Percentiles rank a stretch among this genome's conserved stretches.
Evolutionary conservation across 768 basidiomycete species (phyloP).

Genomic region (Mycena belliarum): DNA sequence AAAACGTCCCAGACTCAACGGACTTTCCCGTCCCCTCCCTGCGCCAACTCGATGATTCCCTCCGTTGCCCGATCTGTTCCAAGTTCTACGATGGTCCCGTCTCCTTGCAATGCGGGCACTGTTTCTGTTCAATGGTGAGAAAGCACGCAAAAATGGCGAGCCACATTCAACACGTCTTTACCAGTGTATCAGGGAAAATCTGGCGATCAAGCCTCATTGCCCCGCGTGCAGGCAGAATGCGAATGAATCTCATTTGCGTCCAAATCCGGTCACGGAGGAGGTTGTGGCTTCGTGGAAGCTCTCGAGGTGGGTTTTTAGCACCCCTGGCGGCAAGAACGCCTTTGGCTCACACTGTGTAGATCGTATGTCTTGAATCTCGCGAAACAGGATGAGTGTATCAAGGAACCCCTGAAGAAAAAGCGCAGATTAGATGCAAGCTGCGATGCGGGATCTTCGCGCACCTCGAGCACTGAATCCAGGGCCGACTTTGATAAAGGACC

Average conservation of each 20-base stretch:
- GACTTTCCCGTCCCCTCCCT: constrained; percentile 74
- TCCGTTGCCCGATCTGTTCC: constrained; percentile 77
- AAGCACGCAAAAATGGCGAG: not conserved
- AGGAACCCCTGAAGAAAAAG: constrained; percentile 6
- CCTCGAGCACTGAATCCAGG: constrained; percentile 9
- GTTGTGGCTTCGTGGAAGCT: constrained; percentile 69
- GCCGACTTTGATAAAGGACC: not conserved
- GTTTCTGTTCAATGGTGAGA: constrained; percentile 76
- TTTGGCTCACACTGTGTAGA: constrained; percentile 30
- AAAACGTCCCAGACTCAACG: constrained; percentile 57
- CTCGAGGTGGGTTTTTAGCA: constrained; percentile 55
- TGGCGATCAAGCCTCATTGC: constrained; percentile 62
- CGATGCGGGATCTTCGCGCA: constrained; percentile 11
- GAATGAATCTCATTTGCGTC: constrained; percentile 63
- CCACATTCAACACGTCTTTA: constrained; percentile 1
- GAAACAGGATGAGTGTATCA: constrained; percentile 32
- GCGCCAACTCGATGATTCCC: constrained; percentile 58
- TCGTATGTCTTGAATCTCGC: constrained; percentile 44
- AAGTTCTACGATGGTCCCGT: constrained; percentile 76
- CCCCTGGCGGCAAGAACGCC: not conserved
- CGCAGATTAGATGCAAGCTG: constrained; percentile 1
- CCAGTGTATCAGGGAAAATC: constrained; percentile 69
- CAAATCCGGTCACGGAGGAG: constrained; percentile 72
- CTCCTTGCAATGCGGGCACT: constrained; percentile 74
- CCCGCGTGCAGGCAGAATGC: constrained; percentile 65